Percentiles rank a stretch among this genome's conserved stretches.
These are phyloP conservation scores for Verticillium nonalfalfae DNA, from an alignment of 2,329 filamentous ascomycete species.

Conservation along the genomic window DNA sequence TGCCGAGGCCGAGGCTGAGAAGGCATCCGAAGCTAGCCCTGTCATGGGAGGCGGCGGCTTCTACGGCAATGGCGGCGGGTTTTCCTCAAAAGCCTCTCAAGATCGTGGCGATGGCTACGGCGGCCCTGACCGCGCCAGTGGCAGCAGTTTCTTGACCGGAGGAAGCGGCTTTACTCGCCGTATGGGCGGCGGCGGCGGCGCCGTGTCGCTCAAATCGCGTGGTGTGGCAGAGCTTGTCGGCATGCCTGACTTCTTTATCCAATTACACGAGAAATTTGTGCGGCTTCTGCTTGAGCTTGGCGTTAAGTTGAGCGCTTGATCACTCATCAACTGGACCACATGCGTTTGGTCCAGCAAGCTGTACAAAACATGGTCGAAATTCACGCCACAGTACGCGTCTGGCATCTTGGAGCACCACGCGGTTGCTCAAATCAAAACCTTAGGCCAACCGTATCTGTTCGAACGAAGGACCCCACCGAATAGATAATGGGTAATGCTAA, in stretches of 20 bases:
- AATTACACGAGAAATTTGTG: conserved; percentile 59
- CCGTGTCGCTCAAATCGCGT: conserved; percentile 49
- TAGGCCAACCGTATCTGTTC: background rate
- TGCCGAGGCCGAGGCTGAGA: conserved; percentile 57
- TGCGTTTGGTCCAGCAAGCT: background rate
- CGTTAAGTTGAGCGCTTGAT: conserved; percentile 43
- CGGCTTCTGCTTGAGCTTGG: conserved; percentile 54
- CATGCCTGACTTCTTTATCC: conserved; percentile 61
- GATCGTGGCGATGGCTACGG: conserved; percentile 2
- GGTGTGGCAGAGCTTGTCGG: conserved; percentile 61
- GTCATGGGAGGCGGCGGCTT: conserved; percentile 32
- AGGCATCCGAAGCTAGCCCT: conserved; percentile 36
- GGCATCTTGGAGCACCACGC: too few species aligned
- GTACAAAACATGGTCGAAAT: background rate
- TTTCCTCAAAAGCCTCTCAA: background rate
- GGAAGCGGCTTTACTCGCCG: conserved; percentile 51
- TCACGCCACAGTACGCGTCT: background rate
- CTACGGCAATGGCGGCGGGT: conserved; percentile 26
- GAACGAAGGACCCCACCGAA: background rate
- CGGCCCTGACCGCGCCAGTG: conserved; percentile 25
- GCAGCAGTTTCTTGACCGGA: conserved; percentile 51
- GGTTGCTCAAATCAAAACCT: background rate
- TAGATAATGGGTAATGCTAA: conserved; percentile 1
- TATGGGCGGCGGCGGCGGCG: conserved; percentile 50
- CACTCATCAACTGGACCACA: background rate